Percentiles rank a stretch among this genome's conserved stretches.
These are phyloP conservation scores for Cordia subcordata DNA, from an alignment of 257 asterid species.

Conservation along the genomic window DNA sequence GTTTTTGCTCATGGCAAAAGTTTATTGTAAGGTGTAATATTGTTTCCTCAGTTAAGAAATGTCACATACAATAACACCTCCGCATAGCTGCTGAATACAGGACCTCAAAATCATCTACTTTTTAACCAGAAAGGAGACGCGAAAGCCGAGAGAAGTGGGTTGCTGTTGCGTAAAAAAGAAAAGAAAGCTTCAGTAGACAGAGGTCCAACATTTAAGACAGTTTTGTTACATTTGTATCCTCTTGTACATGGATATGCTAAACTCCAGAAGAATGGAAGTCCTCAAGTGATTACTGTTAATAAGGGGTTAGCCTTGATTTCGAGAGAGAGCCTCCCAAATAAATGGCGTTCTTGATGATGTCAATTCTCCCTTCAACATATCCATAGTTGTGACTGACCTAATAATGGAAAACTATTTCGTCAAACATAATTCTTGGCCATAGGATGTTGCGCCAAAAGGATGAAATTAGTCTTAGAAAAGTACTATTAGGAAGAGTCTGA, in stretches of 20 bases:
- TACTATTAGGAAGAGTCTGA: conserved; percentile 14
- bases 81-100: neutral
- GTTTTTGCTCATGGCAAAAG: too few species aligned
- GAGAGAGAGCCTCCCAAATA: conserved; percentile 11
- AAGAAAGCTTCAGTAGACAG: too few species aligned
- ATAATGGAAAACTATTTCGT: conserved; percentile 20
- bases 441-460: conserved; percentile 9
- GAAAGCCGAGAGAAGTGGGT: too few species aligned
- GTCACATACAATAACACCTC: neutral
- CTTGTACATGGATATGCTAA: neutral
- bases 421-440: conserved; percentile 8
- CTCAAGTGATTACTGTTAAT: neutral
- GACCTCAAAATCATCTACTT: neutral
- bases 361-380: conserved; percentile 32
- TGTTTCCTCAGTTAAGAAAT: neutral
- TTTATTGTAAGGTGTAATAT: too few species aligned
- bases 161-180: too few species aligned
- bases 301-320: neutral
- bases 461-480: neutral
- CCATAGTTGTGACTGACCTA: conserved; percentile 30
- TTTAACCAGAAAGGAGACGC: too few species aligned
- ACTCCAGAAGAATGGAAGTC: neutral
- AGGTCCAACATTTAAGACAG: neutral
- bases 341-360: conserved; percentile 21
- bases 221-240: neutral